phyloP scores from a whole-genome alignment of 1,139 yeast species.

The Hansenula lynferdii region DNA sequence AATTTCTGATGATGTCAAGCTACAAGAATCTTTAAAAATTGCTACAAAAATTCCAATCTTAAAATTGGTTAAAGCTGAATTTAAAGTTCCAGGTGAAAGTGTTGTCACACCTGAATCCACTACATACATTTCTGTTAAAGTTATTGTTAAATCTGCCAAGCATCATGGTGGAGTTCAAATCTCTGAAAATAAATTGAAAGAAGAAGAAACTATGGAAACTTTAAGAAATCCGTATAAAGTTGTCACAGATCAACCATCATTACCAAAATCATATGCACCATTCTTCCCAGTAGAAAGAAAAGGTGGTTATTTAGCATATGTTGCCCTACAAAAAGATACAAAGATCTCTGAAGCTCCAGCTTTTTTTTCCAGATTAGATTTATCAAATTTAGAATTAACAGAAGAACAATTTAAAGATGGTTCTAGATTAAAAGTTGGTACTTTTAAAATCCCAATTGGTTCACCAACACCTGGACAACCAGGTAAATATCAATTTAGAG shows the following conservation, averaged over 20 bases:
- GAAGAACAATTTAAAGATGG: slow-evolving; percentile 42
- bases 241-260: slow-evolving; percentile 57
- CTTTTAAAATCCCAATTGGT: slow-evolving; percentile 68
- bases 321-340: slow-evolving; percentile 70
- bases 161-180: slow-evolving; percentile 44
- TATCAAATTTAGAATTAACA: slow-evolving; percentile 49
- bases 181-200: slow-evolving; percentile 30
- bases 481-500: slow-evolving; percentile 62
- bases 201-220: slow-evolving; percentile 56
- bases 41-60: slow-evolving; percentile 69
- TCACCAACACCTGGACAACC: slow-evolving; percentile 65
- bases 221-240: slow-evolving; percentile 68
- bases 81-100: slow-evolving; percentile 85
- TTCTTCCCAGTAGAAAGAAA: slow-evolving; percentile 60
- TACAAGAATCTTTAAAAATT: slow-evolving; percentile 47
- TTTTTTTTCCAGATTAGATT: slow-evolving; percentile 46
- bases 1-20: slow-evolving; percentile 39
- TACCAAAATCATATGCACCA: slow-evolving; percentile 68
- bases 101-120: slow-evolving; percentile 71
- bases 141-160: slow-evolving; percentile 65
- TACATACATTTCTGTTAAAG: slow-evolving; percentile 71
- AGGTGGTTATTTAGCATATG: slow-evolving; percentile 61
- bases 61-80: slow-evolving; percentile 65
- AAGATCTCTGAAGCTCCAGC: slow-evolving; percentile 71
- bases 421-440: slow-evolving; percentile 43